Evolutionary conservation across 140 eudicot genomes (phyloP), one percentile per base, ranked within the genome.

Genomic region (Senecio squalidus): DNA sequence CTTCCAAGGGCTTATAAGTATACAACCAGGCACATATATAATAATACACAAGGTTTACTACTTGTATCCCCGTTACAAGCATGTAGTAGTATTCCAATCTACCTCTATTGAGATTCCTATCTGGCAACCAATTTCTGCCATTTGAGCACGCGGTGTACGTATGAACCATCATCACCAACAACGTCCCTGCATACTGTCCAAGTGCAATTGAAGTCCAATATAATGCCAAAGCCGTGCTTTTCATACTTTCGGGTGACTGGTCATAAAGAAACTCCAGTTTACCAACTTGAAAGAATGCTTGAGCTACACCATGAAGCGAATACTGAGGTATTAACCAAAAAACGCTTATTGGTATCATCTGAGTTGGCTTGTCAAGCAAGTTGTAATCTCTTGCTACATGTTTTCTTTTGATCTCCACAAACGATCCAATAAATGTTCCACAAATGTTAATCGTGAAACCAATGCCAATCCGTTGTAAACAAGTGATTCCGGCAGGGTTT

Each of bases 241-340:
- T 83, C 96, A 88, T 88, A 56, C 96, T 88, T 45, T 88, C 94
- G 0, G 96, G 86, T 4, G 94, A 77, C 16, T 88, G 94, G 15
- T 84, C 90, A 25, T 83, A 83, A 0, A 88, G 70, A 69, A 88
- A 88, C 72, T 88, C 96, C 57, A 88, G 11, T 36, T 78, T 86
- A 0, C 94, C 94, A 2, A 81, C 85, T 0, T 81, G 52, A 71
- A 69, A 74, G 52, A 88, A 80, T 6, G 76, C 78, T 29, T 61
- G 75, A 0, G 89, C 86, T 6, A 80, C 28, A 10, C 96, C 96
- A 39, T 83, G 89, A 25, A 87, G 73, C 6, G 71, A 52, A 40
- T 71, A 87, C 49, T 87, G 94, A 23, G 96, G 96, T 20, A 83
- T 45, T 28, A 87, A 40, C 96, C 96, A 87, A 40, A 78, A 78